These are phyloP conservation scores for Silene latifolia DNA, from an alignment of 148 eudicot genomes.

Conservation along the genomic window DNA sequence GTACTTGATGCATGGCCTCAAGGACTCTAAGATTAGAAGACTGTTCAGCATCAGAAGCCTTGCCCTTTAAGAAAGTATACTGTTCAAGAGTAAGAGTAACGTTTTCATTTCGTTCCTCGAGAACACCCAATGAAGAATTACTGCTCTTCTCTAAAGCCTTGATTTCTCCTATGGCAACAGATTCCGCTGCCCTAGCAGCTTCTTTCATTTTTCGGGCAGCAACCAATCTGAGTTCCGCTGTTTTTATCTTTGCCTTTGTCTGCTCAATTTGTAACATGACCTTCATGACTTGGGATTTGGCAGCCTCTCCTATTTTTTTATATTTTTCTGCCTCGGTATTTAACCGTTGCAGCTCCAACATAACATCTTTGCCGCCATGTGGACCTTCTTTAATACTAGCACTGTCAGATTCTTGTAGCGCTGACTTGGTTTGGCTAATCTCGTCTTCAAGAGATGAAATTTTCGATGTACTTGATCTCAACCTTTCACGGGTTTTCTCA, in stretches of 20 bases:
- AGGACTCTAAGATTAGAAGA: constrained; percentile 34
- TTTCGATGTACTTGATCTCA: constrained; percentile 57
- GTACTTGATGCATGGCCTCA: constrained; percentile 56
- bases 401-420: constrained; percentile 36
- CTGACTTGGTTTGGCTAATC: constrained; percentile 46
- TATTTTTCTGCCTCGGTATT: constrained; percentile 69
- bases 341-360: constrained; percentile 64
- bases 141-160: constrained; percentile 57
- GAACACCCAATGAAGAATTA: constrained; percentile 14
- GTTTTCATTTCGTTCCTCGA: constrained; percentile 26
- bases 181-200: constrained; percentile 85
- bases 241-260: constrained; percentile 55
- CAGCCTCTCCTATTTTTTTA: constrained; percentile 68
- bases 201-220: constrained; percentile 92
- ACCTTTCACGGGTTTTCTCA: constrained; percentile 81
- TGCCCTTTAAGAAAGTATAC: constrained; percentile 49
- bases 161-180: constrained; percentile 80
- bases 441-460: constrained; percentile 68
- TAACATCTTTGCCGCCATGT: constrained; percentile 28
- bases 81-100: constrained; percentile 69
- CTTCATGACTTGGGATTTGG: constrained; percentile 54
- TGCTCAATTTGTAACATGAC: constrained; percentile 72
- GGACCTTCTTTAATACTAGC: constrained; percentile 11
- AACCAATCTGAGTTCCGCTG: constrained; percentile 69
- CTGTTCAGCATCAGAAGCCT: constrained; percentile 66